phyloP scores from a whole-genome alignment of 345 rosid species.

The Eucalyptus viminalis region DNA sequence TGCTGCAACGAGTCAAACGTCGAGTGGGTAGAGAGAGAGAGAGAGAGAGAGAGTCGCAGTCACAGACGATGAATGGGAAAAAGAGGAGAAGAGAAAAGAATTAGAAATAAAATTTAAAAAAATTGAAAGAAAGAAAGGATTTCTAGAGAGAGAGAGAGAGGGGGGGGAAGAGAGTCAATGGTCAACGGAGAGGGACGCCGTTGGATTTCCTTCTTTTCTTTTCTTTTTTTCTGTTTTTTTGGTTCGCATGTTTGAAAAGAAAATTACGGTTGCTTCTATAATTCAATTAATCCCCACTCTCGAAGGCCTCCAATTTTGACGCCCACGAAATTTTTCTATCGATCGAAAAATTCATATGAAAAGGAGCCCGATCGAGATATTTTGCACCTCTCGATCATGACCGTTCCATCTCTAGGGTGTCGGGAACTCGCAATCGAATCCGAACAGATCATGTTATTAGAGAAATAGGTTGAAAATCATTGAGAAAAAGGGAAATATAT shows the following conservation, averaged over 20 bases:
- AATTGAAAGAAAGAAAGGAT: not conserved
- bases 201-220: not conserved
- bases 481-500: too few species aligned
- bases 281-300: not conserved
- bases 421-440: accelerated
- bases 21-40: not conserved
- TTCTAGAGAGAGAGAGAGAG: not conserved
- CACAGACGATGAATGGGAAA: not conserved
- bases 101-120: not conserved
- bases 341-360: too few species aligned
- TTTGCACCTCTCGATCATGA: accelerated
- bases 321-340: too few species aligned
- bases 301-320: not conserved
- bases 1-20: not conserved
- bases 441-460: accelerated
- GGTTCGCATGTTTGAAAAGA: not conserved
- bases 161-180: not conserved
- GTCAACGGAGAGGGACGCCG: not conserved
- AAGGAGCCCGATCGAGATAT: too few species aligned
- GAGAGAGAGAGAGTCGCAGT: not conserved
- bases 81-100: not conserved
- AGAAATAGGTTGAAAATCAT: too few species aligned
- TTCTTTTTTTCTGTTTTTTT: accelerated
- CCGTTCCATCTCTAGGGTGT: not conserved
- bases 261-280: not conserved